These are phyloP conservation scores for Irpex rosettiformis DNA, from an alignment of 1,284 basidiomycete species.

Conservation along the genomic window DNA sequence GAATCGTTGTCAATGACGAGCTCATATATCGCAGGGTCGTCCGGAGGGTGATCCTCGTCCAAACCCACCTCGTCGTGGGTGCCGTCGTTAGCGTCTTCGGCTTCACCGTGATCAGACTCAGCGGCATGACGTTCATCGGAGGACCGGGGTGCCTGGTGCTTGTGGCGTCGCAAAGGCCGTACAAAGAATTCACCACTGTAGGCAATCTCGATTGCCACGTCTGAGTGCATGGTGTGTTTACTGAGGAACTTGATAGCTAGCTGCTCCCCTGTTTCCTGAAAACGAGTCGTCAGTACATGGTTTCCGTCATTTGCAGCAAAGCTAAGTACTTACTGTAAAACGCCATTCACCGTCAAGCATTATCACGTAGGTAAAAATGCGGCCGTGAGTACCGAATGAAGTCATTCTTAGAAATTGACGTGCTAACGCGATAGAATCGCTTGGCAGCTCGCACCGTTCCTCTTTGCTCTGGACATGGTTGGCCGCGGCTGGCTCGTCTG, in stretches of 20 bases:
- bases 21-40: conserved; percentile 37
- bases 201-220: conserved; percentile 37
- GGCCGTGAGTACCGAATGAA: conserved; percentile 38
- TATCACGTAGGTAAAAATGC: conserved; percentile 45
- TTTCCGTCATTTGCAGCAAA: neutral
- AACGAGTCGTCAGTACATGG: neutral
- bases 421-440: conserved; percentile 27
- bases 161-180: conserved; percentile 19
- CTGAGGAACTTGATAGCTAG: conserved; percentile 44
- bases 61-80: conserved; percentile 2
- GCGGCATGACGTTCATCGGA: conserved; percentile 3
- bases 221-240: conserved; percentile 52
- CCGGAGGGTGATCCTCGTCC: conserved; percentile 18
- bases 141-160: neutral
- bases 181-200: conserved; percentile 38
- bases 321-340: conserved; percentile 32
- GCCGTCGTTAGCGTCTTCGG: conserved; percentile 8
- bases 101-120: neutral
- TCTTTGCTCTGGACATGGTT: neutral
- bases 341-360: conserved; percentile 42
- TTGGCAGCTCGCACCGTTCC: neutral
- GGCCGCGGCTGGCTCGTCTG: conserved; percentile 15
- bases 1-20: conserved; percentile 49
- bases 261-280: conserved; percentile 43
- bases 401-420: conserved; percentile 41